Percentiles rank a stretch among this genome's conserved stretches.
Evolutionary conservation across 2,329 filamentous ascomycete species (phyloP).

Genomic region (Zopfia rhizophila): DNA sequence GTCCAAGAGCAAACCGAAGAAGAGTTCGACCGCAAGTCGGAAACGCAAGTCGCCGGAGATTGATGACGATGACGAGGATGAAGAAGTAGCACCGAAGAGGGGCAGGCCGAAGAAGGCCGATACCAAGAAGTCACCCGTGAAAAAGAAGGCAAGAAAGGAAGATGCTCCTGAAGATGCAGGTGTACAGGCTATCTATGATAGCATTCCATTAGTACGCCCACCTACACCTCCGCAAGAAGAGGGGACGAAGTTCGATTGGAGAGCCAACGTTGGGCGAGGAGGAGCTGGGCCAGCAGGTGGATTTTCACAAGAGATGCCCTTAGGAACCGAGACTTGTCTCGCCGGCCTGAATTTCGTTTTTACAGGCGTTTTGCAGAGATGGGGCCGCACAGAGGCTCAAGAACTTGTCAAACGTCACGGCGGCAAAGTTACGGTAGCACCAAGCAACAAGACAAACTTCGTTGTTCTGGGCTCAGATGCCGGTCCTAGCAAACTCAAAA

Average conservation of each 20-base stretch:
- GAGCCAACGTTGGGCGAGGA: conserved; percentile 62
- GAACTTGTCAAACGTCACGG: conserved; percentile 92
- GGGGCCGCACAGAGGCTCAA: conserved; percentile 86
- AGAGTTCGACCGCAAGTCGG: conserved; percentile 44
- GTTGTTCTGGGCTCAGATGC: conserved; percentile 92
- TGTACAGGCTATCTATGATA: conserved; percentile 86
- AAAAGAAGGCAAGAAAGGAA: conserved; percentile 71
- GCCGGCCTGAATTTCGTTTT: conserved; percentile 93
- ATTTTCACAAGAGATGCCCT: conserved; percentile 74
- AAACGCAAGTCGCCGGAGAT: conserved; percentile 69
- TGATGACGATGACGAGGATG: conserved; percentile 64
- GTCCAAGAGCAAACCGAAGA: conserved; percentile 52
- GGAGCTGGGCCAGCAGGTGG: conserved; percentile 71
- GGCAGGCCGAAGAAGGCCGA: conserved; percentile 49
- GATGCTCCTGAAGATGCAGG: conserved; percentile 73
- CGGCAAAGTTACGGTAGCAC: conserved; percentile 85
- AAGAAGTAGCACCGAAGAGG: conserved; percentile 69
- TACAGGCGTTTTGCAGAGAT: conserved; percentile 82
- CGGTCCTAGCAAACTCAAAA: conserved; percentile 90
- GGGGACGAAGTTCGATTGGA: conserved; percentile 81
- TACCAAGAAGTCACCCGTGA: conserved; percentile 61
- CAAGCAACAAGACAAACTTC: conserved; percentile 93
- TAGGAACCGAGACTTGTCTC: conserved; percentile 88
- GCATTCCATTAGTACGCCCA: conserved; percentile 82
- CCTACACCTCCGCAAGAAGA: conserved; percentile 80